A percentile compares a stretch with the other conserved stretches of the same genome.
phyloP scores from a whole-genome alignment of 176 grass and related monocot genomes.

The Ananas comosus region DNA sequence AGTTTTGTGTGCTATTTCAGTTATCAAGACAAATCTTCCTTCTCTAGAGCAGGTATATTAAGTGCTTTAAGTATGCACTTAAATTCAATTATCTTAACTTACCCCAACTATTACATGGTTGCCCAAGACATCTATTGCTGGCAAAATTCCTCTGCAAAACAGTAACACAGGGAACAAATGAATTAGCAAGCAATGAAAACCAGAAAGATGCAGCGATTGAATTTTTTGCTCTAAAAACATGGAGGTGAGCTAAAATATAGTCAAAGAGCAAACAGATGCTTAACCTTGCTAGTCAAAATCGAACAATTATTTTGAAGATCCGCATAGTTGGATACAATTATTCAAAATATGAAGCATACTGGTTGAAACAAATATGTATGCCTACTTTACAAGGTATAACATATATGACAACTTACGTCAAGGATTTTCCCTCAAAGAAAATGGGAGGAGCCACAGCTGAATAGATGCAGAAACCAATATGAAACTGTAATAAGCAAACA shows the following conservation, averaged over 20 bases:
- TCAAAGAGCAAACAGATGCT: no score
- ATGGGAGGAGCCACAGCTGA: conserved; percentile 91
- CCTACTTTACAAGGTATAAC: conserved; percentile 1
- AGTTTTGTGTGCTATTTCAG: background rate
- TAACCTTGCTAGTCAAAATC: background rate
- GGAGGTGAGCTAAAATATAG: no score
- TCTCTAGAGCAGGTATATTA: background rate
- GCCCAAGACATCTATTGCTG: conserved; percentile 76
- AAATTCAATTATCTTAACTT: conserved; percentile 10
- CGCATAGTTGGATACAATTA: background rate
- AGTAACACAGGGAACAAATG: background rate
- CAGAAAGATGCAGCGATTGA: background rate
- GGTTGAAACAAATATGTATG: background rate
- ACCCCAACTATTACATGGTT: conserved; percentile 73
- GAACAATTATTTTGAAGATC: background rate
- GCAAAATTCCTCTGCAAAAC: conserved; percentile 74
- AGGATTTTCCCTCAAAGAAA: conserved; percentile 93
- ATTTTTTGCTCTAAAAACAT: background rate
- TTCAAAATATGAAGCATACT: background rate
- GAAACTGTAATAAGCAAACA: conserved; percentile 42
- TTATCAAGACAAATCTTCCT: background rate
- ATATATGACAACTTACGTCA: conserved; percentile 65
- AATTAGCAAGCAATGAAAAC: background rate
- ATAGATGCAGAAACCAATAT: conserved; percentile 77
- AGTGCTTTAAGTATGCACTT: background rate